Conservation (phyloP, 495 filamentous ascomycete genomes). For the Bryoglossum gracile region DNA sequence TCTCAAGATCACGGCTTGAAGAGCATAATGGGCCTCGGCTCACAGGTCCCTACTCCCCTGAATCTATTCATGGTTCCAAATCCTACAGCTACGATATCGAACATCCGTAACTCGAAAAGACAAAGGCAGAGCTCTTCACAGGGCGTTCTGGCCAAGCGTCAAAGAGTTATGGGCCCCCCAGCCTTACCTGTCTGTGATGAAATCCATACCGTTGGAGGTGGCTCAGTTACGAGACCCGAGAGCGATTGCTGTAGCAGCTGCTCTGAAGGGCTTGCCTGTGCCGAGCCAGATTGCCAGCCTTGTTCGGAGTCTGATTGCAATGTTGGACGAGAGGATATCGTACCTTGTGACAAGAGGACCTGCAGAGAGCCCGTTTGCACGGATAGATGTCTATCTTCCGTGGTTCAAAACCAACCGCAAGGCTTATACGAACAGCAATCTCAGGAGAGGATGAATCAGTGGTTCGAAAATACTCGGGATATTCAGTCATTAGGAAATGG, state of each 20-base stretch:
- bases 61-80: too few species aligned
- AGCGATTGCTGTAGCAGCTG: constrained; percentile 25
- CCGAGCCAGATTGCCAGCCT: constrained; percentile 16
- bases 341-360: constrained; percentile 7
- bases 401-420: constrained; percentile 2
- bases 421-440: too few species aligned
- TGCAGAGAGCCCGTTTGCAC: constrained; percentile 11
- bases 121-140: too few species aligned
- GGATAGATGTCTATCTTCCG: constrained; percentile 6
- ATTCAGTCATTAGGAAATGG: too few species aligned
- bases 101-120: too few species aligned
- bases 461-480: too few species aligned
- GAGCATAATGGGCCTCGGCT: too few species aligned
- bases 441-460: neutral
- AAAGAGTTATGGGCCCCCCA: too few species aligned
- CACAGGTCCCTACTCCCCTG: too few species aligned
- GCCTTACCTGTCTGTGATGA: neutral
- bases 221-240: neutral
- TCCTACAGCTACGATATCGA: too few species aligned
- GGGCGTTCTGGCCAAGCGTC: too few species aligned
- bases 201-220: neutral
- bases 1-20: too few species aligned
- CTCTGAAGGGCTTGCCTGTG: constrained; percentile 18
- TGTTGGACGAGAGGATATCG: neutral
- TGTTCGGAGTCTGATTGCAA: constrained; percentile 4